Percentiles rank a stretch among this genome's conserved stretches.
Conservation (phyloP, 345 rosid genomes). For the Boechera stricta region DNA sequence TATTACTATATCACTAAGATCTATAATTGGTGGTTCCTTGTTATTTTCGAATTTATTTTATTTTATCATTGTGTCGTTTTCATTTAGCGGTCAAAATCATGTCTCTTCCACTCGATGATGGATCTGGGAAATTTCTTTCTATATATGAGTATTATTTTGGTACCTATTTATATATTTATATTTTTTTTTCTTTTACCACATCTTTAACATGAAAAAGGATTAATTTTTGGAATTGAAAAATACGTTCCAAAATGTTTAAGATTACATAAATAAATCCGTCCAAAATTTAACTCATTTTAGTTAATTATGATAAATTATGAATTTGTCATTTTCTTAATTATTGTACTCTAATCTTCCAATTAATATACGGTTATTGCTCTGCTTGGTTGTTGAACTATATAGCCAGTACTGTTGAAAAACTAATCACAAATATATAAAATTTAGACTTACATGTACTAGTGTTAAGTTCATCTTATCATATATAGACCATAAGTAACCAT, state of each 20-base stretch:
- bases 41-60: constrained; percentile 29
- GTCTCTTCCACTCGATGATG: constrained; percentile 43
- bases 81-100: constrained; percentile 41
- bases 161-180: neutral
- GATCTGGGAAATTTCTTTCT: constrained; percentile 28
- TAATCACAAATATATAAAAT: too few relatives aligned
- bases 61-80: constrained; percentile 38
- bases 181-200: neutral
- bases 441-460: too few relatives aligned
- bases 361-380: neutral
- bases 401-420: neutral
- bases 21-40: constrained; percentile 41
- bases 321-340: neutral
- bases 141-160: neutral
- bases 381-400: constrained; percentile 26
- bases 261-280: neutral
- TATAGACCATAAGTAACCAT: neutral
- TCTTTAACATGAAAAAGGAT: neutral
- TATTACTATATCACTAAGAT: constrained; percentile 24
- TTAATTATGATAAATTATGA: neutral
- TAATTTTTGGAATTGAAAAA: neutral
- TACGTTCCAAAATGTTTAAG: neutral
- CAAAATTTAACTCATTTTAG: neutral
- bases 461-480: too few relatives aligned
- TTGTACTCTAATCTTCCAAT: neutral